phyloP scores from a whole-genome alignment of 139 green algal species.

The Asterochloris sp. region DNA sequence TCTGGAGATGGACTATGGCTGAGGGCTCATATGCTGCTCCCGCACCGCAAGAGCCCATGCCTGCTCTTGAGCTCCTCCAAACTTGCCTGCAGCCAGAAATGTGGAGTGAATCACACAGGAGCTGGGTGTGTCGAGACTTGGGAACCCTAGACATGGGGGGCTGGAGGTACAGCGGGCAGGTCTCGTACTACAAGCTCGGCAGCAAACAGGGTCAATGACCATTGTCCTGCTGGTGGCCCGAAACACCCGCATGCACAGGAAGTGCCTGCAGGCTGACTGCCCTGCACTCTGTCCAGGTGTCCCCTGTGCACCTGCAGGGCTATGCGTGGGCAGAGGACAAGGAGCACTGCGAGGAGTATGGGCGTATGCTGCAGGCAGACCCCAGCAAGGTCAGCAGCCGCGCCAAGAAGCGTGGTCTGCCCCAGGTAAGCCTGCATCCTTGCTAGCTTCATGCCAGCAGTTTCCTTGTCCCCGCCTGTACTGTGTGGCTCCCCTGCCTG shows the following conservation, averaged over 20 bases:
- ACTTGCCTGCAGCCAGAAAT: too few relatives aligned
- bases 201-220: neutral
- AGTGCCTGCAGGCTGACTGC: neutral
- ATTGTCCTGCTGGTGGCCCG: neutral
- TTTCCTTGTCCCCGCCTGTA: too few relatives aligned
- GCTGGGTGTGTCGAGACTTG: too few relatives aligned
- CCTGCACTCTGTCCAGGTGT: neutral
- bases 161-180: too few relatives aligned
- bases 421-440: conserved; percentile 25
- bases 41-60: too few relatives aligned
- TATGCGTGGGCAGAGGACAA: conserved; percentile 89
- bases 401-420: conserved; percentile 87
- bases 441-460: neutral
- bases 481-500: too few relatives aligned
- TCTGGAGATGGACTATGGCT: too few relatives aligned
- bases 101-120: too few relatives aligned
- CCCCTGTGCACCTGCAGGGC: conserved; percentile 14
- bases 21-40: too few relatives aligned
- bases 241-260: neutral
- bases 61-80: too few relatives aligned
- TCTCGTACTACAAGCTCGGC: too few relatives aligned
- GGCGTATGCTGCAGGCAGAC: conserved; percentile 82
- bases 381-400: conserved; percentile 70
- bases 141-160: too few relatives aligned
- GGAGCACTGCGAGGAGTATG: conserved; percentile 91